Conservation (phyloP, 2,329 filamentous ascomycete species). For the Hymenoscyphus fructigenus region DNA sequence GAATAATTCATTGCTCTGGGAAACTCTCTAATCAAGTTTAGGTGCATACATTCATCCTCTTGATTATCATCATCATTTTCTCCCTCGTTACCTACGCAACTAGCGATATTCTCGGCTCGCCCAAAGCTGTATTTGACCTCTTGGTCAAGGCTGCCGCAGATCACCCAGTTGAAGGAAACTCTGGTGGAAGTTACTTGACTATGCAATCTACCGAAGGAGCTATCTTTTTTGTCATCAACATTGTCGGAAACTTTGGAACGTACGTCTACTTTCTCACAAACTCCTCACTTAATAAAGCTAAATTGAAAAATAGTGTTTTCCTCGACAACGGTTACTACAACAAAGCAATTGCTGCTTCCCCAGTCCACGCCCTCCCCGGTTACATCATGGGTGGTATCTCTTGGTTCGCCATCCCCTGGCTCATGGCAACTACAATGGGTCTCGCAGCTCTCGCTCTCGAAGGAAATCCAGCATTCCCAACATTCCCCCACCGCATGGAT, state of each 20-base stretch:
- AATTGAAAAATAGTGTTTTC: constrained; percentile 58
- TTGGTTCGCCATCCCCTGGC: constrained; percentile 93
- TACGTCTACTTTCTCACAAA: constrained; percentile 15
- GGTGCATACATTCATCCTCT: constrained; percentile 78
- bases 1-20: background rate
- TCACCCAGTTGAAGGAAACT: constrained; percentile 79
- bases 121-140: constrained; percentile 74
- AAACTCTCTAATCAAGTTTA: constrained; percentile 53
- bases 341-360: constrained; percentile 86
- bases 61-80: constrained; percentile 85
- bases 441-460: constrained; percentile 79
- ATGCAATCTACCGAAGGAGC: constrained; percentile 80
- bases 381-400: constrained; percentile 79
- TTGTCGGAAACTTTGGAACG: constrained; percentile 74
- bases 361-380: constrained; percentile 81
- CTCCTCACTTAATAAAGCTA: constrained; percentile 44
- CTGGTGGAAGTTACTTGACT: constrained; percentile 79
- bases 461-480: constrained; percentile 68
- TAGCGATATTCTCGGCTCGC: constrained; percentile 70
- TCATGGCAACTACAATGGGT: constrained; percentile 86
- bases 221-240: constrained; percentile 90
- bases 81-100: constrained; percentile 79
- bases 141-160: constrained; percentile 64
- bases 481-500: constrained; percentile 69
- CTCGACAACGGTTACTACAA: constrained; percentile 89